Evolutionary conservation across 2,329 filamentous ascomycete species (phyloP).

Genomic region (Hypoxylon sp.): DNA sequence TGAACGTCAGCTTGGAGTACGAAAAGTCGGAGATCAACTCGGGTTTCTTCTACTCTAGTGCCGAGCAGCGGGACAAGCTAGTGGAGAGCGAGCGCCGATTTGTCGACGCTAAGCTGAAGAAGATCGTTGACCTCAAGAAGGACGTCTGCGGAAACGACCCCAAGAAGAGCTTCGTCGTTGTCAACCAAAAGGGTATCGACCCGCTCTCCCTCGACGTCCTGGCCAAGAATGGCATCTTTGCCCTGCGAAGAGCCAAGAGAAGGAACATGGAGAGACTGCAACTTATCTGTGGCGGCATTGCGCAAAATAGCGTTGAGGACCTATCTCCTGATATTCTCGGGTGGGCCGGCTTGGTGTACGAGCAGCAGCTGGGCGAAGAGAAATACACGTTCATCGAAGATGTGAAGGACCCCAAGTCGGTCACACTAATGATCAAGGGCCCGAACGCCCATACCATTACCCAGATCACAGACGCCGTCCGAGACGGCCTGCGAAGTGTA

Average conservation of each 20-base stretch:
- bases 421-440: conserved; percentile 97
- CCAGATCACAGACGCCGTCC: conserved; percentile 95
- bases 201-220: conserved; percentile 94
- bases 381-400: conserved; percentile 99
- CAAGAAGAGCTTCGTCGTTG: conserved; percentile 95
- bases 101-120: conserved; percentile 94
- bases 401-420: conserved; percentile 98
- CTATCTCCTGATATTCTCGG: conserved; percentile 87
- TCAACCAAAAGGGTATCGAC: conserved; percentile 99
- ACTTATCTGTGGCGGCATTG: conserved; percentile 88
- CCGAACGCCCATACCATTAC: conserved; percentile 97
- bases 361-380: conserved; percentile 97
- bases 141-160: conserved; percentile 93
- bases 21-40: conserved; percentile 99
- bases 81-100: conserved; percentile 97
- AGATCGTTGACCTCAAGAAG: conserved; percentile 98
- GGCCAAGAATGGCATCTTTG: conserved; percentile 97
- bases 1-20: conserved; percentile 98
- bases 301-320: conserved; percentile 97
- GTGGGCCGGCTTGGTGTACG: conserved; percentile 96
- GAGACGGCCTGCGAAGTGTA: conserved; percentile 93
- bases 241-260: conserved; percentile 92
- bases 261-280: conserved; percentile 99
- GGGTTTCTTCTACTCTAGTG: conserved; percentile 97
- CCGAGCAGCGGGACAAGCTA: conserved; percentile 96